Conservation (phyloP, 2,329 filamentous ascomycete species). For the Venturia carpophila region DNA sequence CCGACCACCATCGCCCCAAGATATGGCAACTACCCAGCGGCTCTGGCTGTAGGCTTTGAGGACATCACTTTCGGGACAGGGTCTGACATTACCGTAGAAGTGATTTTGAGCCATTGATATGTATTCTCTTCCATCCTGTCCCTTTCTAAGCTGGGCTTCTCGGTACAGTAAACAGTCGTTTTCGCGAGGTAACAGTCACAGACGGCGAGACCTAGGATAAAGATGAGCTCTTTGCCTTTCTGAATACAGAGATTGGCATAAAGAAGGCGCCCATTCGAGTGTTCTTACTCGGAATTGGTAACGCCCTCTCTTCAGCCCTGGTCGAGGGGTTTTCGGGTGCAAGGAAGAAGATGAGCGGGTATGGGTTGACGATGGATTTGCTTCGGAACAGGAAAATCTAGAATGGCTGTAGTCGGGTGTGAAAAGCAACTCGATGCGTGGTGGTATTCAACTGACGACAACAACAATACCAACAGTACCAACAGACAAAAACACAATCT, state of each 20-base stretch:
- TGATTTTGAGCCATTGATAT: constrained; percentile 46
- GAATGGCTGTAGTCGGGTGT: too few relatives aligned
- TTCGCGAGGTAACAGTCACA: constrained; percentile 32
- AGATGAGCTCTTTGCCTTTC: constrained; percentile 39
- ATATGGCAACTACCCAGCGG: constrained; percentile 47
- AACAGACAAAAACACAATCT: too few relatives aligned
- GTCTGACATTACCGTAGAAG: constrained; percentile 51
- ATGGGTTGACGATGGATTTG: too few relatives aligned
- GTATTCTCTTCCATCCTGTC: background rate
- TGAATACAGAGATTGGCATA: constrained; percentile 37
- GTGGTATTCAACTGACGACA: too few relatives aligned
- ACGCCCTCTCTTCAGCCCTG: constrained; percentile 47
- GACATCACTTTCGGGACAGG: constrained; percentile 27
- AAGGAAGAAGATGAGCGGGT: too few relatives aligned
- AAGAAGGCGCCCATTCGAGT: constrained; percentile 43
- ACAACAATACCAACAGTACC: too few relatives aligned
- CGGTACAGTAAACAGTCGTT: too few relatives aligned
- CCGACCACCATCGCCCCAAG: constrained; percentile 60
- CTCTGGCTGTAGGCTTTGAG: constrained; percentile 23
- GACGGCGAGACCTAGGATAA: constrained; percentile 50
- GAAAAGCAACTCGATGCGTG: too few relatives aligned
- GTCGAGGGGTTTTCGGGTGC: constrained; percentile 53
- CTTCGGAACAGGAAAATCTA: too few relatives aligned
- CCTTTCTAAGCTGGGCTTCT: background rate
- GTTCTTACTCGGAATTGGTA: constrained; percentile 51